Conservation (phyloP, 2,329 filamentous ascomycete genomes). For the Sordariomycetes sp. region DNA sequence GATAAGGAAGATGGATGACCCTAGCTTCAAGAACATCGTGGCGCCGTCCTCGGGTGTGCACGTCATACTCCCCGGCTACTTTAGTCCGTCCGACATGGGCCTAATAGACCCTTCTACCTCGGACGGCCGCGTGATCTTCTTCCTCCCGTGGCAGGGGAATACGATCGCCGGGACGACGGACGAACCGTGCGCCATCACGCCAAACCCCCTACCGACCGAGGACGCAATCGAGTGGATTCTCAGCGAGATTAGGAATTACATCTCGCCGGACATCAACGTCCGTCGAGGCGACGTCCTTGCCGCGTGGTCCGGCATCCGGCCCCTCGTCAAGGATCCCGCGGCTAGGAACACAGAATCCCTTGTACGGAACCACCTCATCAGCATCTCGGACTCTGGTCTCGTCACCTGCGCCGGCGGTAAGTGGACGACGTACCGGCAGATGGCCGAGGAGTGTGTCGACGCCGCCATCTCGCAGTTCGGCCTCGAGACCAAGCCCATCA, state of each 20-base stretch:
- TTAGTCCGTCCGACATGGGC: slow-evolving; percentile 74
- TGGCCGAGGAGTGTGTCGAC: slow-evolving; percentile 83
- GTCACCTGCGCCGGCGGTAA: slow-evolving; percentile 81
- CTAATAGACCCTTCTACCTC: slow-evolving; percentile 78
- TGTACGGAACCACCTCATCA: slow-evolving; percentile 75
- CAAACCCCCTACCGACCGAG: slow-evolving; percentile 66
- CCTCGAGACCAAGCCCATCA: slow-evolving; percentile 41
- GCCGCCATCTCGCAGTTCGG: slow-evolving; percentile 59
- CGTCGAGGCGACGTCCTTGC: slow-evolving; percentile 78
- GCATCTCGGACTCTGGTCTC: slow-evolving; percentile 65
- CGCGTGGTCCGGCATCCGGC: slow-evolving; percentile 80
- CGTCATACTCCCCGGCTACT: slow-evolving; percentile 77
- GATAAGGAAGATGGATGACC: slow-evolving; percentile 75
- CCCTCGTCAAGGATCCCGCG: slow-evolving; percentile 75
- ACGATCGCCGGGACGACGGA: slow-evolving; percentile 86
- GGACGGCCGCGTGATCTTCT: slow-evolving; percentile 84
- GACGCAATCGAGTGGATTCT: slow-evolving; percentile 83
- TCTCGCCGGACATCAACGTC: slow-evolving; percentile 74
- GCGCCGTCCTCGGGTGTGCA: slow-evolving; percentile 78
- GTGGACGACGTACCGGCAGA: slow-evolving; percentile 88
- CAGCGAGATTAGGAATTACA: slow-evolving; percentile 67
- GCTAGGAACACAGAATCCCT: slow-evolving; percentile 77
- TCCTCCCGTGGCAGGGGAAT: slow-evolving; percentile 86
- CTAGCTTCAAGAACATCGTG: slow-evolving; percentile 60
- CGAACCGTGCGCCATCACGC: slow-evolving; percentile 57